phyloP scores from a whole-genome alignment of 75 land plant species.

The Selaginella tamariscina region DNA sequence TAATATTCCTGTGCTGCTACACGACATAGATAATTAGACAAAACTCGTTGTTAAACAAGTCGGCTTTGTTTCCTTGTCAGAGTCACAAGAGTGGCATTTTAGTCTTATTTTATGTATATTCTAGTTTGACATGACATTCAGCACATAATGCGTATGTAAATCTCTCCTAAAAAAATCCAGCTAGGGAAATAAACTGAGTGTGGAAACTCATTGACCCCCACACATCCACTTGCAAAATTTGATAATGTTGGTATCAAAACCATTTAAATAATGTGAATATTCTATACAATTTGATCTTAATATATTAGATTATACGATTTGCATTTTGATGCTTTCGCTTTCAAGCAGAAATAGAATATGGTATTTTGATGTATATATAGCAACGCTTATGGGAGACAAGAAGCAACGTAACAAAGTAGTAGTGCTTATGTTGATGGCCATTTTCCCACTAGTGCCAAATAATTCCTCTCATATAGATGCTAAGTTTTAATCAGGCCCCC shows the following conservation, averaged over 20 bases:
- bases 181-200: not conserved
- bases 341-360: slow-evolving; percentile 2
- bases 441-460: not conserved
- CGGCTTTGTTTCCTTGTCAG: not conserved
- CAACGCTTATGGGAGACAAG: slow-evolving; percentile 1
- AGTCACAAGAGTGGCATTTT: too few species aligned
- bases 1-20: not conserved
- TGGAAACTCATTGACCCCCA: not conserved
- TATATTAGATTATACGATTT: not conserved
- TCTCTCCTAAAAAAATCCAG: not conserved
- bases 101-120: not conserved
- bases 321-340: not conserved
- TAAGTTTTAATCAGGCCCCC: too few species aligned
- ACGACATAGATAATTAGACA: not conserved
- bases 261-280: not conserved
- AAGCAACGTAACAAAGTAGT: not conserved
- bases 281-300: too few species aligned
- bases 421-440: not conserved
- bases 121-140: not conserved
- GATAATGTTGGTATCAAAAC: not conserved
- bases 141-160: not conserved
- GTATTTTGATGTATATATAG: not conserved
- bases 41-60: not conserved
- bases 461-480: not conserved
- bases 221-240: not conserved